These are phyloP conservation scores for Backusella sp. DNA, from an alignment of 192 early-diverging fungal genomes.

Conservation along the genomic window DNA sequence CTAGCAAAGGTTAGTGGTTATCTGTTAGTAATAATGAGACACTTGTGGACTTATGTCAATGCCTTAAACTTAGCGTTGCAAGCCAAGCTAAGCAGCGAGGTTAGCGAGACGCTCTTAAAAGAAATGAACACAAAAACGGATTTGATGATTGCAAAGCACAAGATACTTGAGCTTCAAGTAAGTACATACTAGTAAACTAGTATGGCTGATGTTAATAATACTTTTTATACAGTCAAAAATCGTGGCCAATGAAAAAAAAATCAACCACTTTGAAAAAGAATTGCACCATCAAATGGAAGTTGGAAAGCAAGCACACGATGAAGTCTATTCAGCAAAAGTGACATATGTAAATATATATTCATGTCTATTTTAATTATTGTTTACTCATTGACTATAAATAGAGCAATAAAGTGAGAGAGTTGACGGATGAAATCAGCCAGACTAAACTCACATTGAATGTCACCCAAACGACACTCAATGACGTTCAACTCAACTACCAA, in stretches of 20 bases:
- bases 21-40: not conserved
- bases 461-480: not conserved
- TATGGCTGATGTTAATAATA: not conserved
- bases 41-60: not conserved
- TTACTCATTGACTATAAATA: not conserved
- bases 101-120: not conserved
- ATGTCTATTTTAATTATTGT: not conserved
- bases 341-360: not conserved
- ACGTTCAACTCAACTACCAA: not conserved
- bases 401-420: not conserved
- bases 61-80: not conserved
- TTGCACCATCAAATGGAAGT: not conserved
- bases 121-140: not conserved
- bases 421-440: not conserved
- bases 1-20: not conserved
- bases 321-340: not conserved
- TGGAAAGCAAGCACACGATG: not conserved
- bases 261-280: not conserved
- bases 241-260: not conserved
- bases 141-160: not conserved
- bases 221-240: not conserved
- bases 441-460: not conserved
- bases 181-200: not conserved
- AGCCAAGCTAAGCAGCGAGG: not conserved
- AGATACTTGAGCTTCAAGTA: not conserved